Base-by-base conservation (phyloP, 2,329 filamentous ascomycete genomes). In the Aspergillus vadensis region DNA sequence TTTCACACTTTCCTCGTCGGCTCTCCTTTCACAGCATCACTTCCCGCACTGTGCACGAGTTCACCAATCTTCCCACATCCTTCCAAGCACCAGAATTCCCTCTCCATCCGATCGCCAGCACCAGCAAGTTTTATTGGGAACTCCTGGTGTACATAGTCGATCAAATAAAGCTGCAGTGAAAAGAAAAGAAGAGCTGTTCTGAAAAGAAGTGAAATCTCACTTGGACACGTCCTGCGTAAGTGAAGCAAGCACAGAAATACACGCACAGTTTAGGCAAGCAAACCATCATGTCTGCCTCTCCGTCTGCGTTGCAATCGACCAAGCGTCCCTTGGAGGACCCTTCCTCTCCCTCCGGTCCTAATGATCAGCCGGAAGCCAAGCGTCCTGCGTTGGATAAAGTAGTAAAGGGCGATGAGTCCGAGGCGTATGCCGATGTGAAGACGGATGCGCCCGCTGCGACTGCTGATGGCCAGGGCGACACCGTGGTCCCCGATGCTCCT, bases 291-390 rank as follows among this genome's bases (percentile, higher is more conserved):
- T 92, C 90, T 80, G 85, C 89, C 65, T 92, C 79, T 66, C 80
- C 80, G 58, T 80, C 77, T 62, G 80, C 77, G 60, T 74, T 81
- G 61, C 76, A 80, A 65, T 81, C 80, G 64, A 76, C 80, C 65
- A 99, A 99, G 86, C 92, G 95, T 73, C 95, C 95, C 63, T 87
- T 99, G 67, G 95, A 99, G 83, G 95, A 98, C 75, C 91, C 94
- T 10, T 98, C 95, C 17, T 99, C 95, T 9, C 95, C 95, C 38
- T 96, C 92, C 32, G 91, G 91, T 64, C 89, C 90, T 41, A 92
- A 87, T 74, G 95, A 98, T 72, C 93, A 97, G 76, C 95, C 96
- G 57, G 95, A 99, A 70, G 95, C 95, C 64, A 99, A 99, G 82
- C 91, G 95, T 69, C 95, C 92, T 52, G 95, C 95, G 41, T 87